phyloP scores from a whole-genome alignment of 2,329 filamentous ascomycete genomes.

The Clarireedia paspali region DNA sequence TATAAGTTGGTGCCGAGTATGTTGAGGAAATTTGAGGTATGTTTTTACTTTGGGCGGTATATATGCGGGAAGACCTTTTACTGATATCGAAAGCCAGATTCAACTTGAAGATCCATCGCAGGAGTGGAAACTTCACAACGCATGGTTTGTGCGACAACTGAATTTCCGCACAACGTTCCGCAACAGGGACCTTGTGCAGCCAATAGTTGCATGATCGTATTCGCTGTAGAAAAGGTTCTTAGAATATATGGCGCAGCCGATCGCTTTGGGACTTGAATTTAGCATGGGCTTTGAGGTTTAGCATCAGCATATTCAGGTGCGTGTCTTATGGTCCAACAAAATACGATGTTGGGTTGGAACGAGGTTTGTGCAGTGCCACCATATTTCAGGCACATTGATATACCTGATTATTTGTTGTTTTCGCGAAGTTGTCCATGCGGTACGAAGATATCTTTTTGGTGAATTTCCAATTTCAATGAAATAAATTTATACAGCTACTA shows the following conservation, averaged over 20 bases:
- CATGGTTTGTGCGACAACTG: constrained; percentile 56
- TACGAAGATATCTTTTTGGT: no score
- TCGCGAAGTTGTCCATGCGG: no score
- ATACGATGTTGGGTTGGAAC: no score
- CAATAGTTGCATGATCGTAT: neutral
- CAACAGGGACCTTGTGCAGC: constrained; percentile 18
- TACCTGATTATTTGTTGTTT: no score
- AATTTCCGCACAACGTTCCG: constrained; percentile 38
- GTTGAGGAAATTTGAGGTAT: constrained; percentile 55
- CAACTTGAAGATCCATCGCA: constrained; percentile 43
- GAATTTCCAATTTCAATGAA: no score
- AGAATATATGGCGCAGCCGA: neutral
- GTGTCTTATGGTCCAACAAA: neutral
- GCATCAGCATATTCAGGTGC: neutral
- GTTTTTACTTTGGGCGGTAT: constrained; percentile 14
- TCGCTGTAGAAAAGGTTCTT: neutral
- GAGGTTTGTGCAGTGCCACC: no score
- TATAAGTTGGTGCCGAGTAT: constrained; percentile 56
- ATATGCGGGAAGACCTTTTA: neutral
- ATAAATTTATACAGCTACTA: no score
- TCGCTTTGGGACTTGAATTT: neutral
- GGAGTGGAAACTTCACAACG: constrained; percentile 52
- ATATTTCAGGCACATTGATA: no score
- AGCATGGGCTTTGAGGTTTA: neutral
- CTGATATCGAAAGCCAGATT: constrained; percentile 35